Conservation (phyloP, 768 basidiomycete species). For the Termitomyces sp. region DNA sequence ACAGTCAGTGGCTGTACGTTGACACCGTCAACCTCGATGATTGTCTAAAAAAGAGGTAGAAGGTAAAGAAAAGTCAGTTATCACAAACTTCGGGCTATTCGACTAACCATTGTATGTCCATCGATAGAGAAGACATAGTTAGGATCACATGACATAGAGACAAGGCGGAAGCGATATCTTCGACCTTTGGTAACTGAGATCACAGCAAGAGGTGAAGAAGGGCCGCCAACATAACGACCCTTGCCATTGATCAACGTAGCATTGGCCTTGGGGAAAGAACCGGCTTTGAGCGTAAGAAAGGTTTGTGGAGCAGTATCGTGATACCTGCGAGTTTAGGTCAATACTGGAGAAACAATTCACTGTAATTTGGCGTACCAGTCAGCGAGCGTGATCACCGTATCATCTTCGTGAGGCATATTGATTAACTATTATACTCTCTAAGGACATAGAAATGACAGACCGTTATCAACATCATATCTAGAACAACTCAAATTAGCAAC, state of each 20-base stretch:
- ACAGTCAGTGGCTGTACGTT: conserved; percentile 27
- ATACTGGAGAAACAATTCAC: background rate
- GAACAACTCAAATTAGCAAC: conserved; percentile 1
- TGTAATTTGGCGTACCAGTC: conserved; percentile 34
- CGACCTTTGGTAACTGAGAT: conserved; percentile 34
- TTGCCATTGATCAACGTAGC: conserved; percentile 49
- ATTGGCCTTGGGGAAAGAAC: conserved; percentile 19
- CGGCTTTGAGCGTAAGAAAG: conserved; percentile 16
- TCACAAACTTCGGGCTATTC: too few species aligned
- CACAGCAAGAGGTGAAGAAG: conserved; percentile 34
- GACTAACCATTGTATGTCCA: conserved; percentile 22
- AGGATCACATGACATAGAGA: conserved; percentile 47
- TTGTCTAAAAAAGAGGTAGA: conserved; percentile 17
- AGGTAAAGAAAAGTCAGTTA: background rate
- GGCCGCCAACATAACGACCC: conserved; percentile 42
- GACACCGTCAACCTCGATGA: conserved; percentile 38
- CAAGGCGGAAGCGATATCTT: conserved; percentile 51
- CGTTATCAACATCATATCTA: conserved; percentile 29
- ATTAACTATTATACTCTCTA: background rate
- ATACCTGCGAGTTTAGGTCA: conserved; percentile 25
- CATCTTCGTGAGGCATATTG: conserved; percentile 15
- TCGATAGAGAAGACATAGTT: conserved; percentile 40
- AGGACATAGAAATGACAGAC: conserved; percentile 8
- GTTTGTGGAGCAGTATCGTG: conserved; percentile 12
- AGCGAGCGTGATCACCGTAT: conserved; percentile 43